phyloP scores from a whole-genome alignment of 1,284 basidiomycete species.

The Golubevia pallescens region DNA sequence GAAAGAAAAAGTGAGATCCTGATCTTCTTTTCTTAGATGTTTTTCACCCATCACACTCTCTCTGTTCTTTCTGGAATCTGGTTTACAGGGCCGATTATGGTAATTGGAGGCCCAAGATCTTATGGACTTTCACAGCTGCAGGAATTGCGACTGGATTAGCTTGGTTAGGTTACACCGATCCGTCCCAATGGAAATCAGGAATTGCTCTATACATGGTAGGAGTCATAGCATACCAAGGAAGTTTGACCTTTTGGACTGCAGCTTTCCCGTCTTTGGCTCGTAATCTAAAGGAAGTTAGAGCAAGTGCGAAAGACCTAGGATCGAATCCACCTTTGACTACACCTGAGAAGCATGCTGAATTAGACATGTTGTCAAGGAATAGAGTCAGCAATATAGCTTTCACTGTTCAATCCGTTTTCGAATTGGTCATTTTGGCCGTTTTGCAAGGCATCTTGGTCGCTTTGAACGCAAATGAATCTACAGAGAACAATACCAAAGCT shows the following conservation, averaged over 20 bases:
- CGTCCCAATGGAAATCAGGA: conserved; percentile 75
- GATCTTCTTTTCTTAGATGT: conserved; percentile 73
- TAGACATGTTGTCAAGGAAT: conserved; percentile 82
- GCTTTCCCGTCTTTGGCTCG: conserved; percentile 81
- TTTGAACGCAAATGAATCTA: conserved; percentile 65
- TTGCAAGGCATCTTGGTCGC: conserved; percentile 80
- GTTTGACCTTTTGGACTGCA: conserved; percentile 81
- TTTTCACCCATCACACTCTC: conserved; percentile 40
- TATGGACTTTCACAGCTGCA: conserved; percentile 27
- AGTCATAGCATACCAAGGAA: conserved; percentile 79
- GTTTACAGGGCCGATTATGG: conserved; percentile 13
- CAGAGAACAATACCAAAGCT: conserved; percentile 67
- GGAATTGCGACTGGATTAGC: conserved; percentile 27
- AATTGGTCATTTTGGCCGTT: conserved; percentile 74
- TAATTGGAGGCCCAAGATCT: conserved; percentile 26
- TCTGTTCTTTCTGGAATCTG: conserved; percentile 70
- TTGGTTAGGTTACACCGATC: conserved; percentile 65
- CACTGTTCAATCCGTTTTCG: conserved; percentile 77
- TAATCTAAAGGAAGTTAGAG: conserved; percentile 75
- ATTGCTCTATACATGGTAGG: conserved; percentile 83
- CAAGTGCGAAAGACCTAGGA: conserved; percentile 72
- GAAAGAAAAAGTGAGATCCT: conserved; percentile 79
- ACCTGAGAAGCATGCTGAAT: conserved; percentile 73
- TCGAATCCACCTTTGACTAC: conserved; percentile 56
- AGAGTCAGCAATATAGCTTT: conserved; percentile 83